phyloP scores from a whole-genome alignment of 225 moss, liverwort and hornwort genomes.

The Physcomitrium patens region DNA sequence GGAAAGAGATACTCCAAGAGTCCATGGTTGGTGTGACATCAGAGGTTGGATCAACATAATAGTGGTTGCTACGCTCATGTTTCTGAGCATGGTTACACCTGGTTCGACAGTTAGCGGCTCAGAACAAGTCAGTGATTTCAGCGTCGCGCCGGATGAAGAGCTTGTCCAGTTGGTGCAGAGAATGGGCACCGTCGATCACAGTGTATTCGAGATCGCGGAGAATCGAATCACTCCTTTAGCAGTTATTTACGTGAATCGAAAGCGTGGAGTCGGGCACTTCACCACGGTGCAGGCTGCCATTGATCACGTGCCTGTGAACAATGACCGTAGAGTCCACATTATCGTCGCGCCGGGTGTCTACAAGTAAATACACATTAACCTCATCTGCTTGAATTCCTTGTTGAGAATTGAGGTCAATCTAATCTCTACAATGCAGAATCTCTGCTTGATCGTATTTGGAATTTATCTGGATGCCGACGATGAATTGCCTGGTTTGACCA shows the following conservation, averaged over 20 bases:
- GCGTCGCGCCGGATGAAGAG: conserved; percentile 21
- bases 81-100: conserved; percentile 13
- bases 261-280: conserved; percentile 35
- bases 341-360: conserved; percentile 43
- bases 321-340: conserved; percentile 41
- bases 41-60: neutral
- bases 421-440: too few relatives aligned
- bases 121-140: conserved; percentile 1
- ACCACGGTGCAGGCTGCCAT: conserved; percentile 52
- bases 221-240: conserved; percentile 18
- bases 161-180: conserved; percentile 42
- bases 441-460: neutral
- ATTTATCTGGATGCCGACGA: neutral
- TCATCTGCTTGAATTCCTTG: neutral
- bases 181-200: conserved; percentile 33
- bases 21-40: neutral
- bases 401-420: too few relatives aligned
- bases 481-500: neutral
- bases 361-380: conserved; percentile 29
- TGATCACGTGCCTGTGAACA: conserved; percentile 39
- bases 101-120: neutral
- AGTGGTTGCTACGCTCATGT: conserved; percentile 16
- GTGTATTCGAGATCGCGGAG: conserved; percentile 25
- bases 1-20: neutral
- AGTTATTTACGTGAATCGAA: conserved; percentile 29